Percentiles rank a stretch among this genome's conserved stretches.
These are phyloP conservation scores for Polygonum aviculare DNA, from an alignment of 148 eudicot species.

Conservation along the genomic window DNA sequence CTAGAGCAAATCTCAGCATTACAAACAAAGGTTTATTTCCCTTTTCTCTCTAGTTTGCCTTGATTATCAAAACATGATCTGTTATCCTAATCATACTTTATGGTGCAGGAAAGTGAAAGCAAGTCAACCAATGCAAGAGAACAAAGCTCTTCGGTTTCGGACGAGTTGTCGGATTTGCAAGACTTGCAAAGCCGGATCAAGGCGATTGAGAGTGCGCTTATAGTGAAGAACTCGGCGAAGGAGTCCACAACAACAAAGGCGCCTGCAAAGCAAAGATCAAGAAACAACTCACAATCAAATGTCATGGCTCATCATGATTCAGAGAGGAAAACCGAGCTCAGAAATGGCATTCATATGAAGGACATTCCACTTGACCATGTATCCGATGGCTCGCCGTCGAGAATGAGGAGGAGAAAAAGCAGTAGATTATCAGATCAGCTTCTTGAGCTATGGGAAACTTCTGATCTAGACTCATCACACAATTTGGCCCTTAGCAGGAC, in stretches of 20 bases:
- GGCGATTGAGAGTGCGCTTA: slow-evolving; percentile 41
- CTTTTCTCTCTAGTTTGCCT: background rate
- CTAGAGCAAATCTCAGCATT: slow-evolving; percentile 46
- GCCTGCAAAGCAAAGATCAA: slow-evolving; percentile 35
- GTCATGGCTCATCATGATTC: slow-evolving; percentile 14
- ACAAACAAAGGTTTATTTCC: slow-evolving; percentile 21
- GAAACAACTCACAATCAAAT: slow-evolving; percentile 17
- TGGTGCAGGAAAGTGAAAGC: slow-evolving; percentile 2
- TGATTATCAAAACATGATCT: too few species aligned
- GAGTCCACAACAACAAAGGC: slow-evolving; percentile 31
- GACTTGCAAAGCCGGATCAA: slow-evolving; percentile 54
- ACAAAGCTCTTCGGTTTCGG: slow-evolving; percentile 17
- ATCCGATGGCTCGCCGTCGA: slow-evolving; percentile 33
- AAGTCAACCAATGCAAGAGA: slow-evolving; percentile 15
- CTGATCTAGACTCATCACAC: slow-evolving; percentile 25
- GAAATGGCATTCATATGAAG: slow-evolving; percentile 49
- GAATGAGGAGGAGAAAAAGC: slow-evolving; percentile 35
- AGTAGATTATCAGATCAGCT: slow-evolving; percentile 50
- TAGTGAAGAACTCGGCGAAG: slow-evolving; percentile 21
- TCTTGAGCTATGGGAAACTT: slow-evolving; percentile 83
- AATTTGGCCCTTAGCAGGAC: slow-evolving; percentile 13
- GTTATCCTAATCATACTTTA: background rate
- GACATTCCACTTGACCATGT: slow-evolving; percentile 85
- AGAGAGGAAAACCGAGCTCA: slow-evolving; percentile 27
- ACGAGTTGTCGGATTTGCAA: slow-evolving; percentile 40